Evolutionary conservation across 805 yeast species (phyloP).

Genomic region (Starmerella floricola): DNA sequence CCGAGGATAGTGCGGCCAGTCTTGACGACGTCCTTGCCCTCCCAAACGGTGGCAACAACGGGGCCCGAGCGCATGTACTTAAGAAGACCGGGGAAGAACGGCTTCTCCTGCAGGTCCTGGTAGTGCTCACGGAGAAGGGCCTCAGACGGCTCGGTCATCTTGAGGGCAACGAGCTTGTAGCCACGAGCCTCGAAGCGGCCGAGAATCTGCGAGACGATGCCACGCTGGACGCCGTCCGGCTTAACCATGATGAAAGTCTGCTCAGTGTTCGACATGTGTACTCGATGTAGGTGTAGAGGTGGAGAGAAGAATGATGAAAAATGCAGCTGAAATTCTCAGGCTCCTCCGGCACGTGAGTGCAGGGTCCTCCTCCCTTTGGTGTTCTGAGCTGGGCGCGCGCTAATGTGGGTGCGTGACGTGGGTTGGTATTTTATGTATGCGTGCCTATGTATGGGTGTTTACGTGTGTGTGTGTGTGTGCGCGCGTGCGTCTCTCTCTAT

Average conservation of each 20-base stretch:
- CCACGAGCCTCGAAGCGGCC: slow-evolving; percentile 96
- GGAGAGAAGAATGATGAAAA: not conserved
- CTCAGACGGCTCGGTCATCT: slow-evolving; percentile 81
- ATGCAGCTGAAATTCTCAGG: not conserved
- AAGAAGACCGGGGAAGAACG: slow-evolving; percentile 95
- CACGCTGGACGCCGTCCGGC: slow-evolving; percentile 99
- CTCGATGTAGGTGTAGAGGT: not conserved
- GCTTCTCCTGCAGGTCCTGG: slow-evolving; percentile 87
- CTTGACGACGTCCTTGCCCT: slow-evolving; percentile 98
- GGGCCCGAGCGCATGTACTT: slow-evolving; percentile 98
- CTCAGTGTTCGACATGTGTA: slow-evolving; percentile 23
- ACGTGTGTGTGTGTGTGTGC: no score
- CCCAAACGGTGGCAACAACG: slow-evolving; percentile 98
- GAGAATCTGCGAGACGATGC: slow-evolving; percentile 77
- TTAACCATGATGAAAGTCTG: slow-evolving; percentile 28
- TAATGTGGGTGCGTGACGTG: no score
- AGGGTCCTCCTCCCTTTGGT: no score
- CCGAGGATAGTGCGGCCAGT: slow-evolving; percentile 96
- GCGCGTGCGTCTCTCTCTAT: no score
- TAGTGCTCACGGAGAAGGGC: slow-evolving; percentile 82
- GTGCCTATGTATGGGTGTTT: no score
- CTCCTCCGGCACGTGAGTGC: no score
- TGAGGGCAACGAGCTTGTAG: slow-evolving; percentile 91
- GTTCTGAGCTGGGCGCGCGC: no score
- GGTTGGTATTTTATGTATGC: no score